Conservation (phyloP, 2,329 filamentous ascomycete genomes). For the Apiospora hydei region DNA sequence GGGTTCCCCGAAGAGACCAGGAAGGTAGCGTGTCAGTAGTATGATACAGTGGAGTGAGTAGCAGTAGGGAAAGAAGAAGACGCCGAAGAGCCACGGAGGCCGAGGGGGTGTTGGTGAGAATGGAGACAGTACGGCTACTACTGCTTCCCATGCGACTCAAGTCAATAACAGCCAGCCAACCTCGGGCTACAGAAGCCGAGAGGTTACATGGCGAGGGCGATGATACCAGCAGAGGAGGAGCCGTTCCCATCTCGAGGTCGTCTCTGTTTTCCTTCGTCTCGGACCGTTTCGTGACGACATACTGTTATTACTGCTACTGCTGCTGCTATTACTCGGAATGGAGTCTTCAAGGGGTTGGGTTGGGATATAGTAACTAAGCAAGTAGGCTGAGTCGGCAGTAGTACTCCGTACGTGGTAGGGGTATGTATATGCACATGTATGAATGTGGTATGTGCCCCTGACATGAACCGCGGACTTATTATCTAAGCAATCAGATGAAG, state of each 20-base stretch:
- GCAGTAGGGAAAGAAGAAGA: neutral
- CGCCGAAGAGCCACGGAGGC: neutral
- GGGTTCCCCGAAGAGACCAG: neutral
- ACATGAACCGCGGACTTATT: neutral
- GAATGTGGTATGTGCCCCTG: neutral
- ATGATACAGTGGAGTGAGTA: neutral
- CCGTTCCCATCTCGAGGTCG: neutral
- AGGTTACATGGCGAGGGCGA: neutral
- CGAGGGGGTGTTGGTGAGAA: neutral
- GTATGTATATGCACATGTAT: neutral
- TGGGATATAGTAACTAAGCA: neutral
- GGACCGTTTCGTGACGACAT: neutral
- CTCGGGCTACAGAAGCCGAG: neutral
- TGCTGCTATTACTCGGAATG: constrained; percentile 1
- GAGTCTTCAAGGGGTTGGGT: neutral
- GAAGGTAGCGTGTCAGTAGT: neutral
- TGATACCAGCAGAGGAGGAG: neutral
- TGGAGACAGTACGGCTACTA: neutral
- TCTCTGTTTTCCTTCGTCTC: neutral
- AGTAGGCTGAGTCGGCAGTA: neutral
- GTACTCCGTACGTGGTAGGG: neutral
- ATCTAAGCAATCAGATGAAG: constrained; percentile 8
- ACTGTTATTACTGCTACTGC: neutral
- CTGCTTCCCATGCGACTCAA: neutral
- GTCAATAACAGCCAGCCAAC: neutral